Conservation (phyloP, 1,139 yeast species). For the Sugiyamaella castrensis region DNA sequence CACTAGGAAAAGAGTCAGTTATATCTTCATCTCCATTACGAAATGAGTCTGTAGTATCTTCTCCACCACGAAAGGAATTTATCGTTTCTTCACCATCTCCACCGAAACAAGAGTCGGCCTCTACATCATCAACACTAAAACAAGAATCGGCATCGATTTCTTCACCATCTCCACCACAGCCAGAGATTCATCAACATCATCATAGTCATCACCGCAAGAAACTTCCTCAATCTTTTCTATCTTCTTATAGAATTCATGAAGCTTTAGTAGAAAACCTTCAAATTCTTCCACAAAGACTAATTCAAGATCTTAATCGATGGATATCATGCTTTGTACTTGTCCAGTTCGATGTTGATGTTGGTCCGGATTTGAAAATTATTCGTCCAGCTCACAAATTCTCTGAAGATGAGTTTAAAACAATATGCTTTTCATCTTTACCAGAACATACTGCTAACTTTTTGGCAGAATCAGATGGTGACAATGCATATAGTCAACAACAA, state of each 20-base stretch:
- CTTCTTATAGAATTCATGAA: conserved; percentile 32
- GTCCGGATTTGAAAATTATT: conserved; percentile 36
- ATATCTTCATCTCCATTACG: too few relatives aligned
- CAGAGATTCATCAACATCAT: not conserved
- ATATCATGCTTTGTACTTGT: conserved; percentile 33
- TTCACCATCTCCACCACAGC: too few relatives aligned
- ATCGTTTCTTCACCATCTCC: too few relatives aligned
- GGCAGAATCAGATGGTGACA: conserved; percentile 2
- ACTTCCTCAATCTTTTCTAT: conserved; percentile 30
- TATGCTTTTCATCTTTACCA: conserved; percentile 34
- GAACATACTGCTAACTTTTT: conserved; percentile 24
- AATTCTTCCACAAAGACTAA: conserved; percentile 20
- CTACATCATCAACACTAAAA: not conserved
- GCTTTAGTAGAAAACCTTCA: conserved; percentile 24
- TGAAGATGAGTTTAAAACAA: conserved; percentile 32
- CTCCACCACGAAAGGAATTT: too few relatives aligned
- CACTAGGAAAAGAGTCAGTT: too few relatives aligned
- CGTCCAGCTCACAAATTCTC: conserved; percentile 29
- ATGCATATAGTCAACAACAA: not conserved
- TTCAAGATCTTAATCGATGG: conserved; percentile 28
- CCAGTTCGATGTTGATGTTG: conserved; percentile 38
- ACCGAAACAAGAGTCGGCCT: too few relatives aligned
- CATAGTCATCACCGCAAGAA: conserved; percentile 3
- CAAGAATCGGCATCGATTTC: not conserved
- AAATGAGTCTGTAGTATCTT: too few relatives aligned